phyloP scores from a whole-genome alignment of 1,284 basidiomycete genomes.

The Moesziomyces antarcticus region DNA sequence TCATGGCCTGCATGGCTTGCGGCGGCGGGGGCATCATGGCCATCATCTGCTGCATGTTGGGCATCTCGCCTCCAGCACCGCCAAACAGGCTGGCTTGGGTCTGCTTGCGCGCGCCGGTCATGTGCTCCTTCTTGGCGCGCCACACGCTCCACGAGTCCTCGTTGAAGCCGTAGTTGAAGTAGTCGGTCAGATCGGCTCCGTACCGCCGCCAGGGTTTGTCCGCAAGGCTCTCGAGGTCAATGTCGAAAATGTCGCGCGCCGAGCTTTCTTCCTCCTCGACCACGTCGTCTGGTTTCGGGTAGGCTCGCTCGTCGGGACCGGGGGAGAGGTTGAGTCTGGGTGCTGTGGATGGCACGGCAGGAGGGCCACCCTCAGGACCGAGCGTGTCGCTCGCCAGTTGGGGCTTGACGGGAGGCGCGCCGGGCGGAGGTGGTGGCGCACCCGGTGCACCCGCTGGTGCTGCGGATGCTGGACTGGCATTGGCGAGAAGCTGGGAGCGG shows the following conservation, averaged over 20 bases:
- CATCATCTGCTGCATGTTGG: conserved; percentile 47
- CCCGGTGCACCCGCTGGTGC: conserved; percentile 23
- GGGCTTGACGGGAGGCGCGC: conserved; percentile 16
- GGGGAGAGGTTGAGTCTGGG: conserved; percentile 54
- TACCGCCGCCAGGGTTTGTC: conserved; percentile 91
- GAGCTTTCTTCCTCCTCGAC: conserved; percentile 67
- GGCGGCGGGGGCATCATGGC: conserved; percentile 48
- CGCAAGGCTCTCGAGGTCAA: conserved; percentile 81
- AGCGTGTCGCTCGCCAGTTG: conserved; percentile 4
- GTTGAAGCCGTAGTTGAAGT: conserved; percentile 99
- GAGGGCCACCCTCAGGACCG: conserved; percentile 59
- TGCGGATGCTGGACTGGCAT: conserved; percentile 31
- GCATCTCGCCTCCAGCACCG: conserved; percentile 28
- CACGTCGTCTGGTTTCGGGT: conserved; percentile 57
- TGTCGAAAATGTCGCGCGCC: conserved; percentile 77
- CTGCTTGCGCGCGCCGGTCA: conserved; percentile 79
- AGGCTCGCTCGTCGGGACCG: conserved; percentile 50
- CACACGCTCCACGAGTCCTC: conserved; percentile 95
- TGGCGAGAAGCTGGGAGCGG: conserved; percentile 71
- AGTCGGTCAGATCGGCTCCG: conserved; percentile 93
- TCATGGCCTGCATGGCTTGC: conserved; percentile 59
- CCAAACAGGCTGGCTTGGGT: conserved; percentile 44
- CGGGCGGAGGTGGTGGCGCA: conserved; percentile 8
- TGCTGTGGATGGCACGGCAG: conserved; percentile 52
- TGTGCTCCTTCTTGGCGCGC: conserved; percentile 82